A percentile compares a stretch with the other conserved stretches of the same genome.
phyloP scores from a whole-genome alignment of 179 eudicot genomes.

The Camellia oleifera region DNA sequence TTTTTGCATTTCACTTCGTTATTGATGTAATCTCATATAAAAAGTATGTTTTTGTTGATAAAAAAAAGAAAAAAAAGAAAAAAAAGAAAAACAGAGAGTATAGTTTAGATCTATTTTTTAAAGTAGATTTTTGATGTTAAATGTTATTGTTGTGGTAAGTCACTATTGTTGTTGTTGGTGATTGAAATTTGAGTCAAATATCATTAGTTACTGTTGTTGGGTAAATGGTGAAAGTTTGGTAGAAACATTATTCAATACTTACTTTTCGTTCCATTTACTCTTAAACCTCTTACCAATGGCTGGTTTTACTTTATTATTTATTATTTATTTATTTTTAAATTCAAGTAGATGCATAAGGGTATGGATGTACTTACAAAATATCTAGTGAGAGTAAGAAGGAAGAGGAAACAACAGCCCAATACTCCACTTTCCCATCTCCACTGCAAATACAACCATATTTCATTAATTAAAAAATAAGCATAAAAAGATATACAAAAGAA shows the following conservation, averaged over 20 bases:
- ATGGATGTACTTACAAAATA: conserved; percentile 53
- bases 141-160: no score
- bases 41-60: no score
- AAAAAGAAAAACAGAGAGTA: no score
- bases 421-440: conserved; percentile 97
- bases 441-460: conserved; percentile 35
- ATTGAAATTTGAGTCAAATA: background rate
- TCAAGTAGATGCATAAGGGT: background rate
- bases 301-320: background rate
- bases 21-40: no score
- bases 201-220: background rate
- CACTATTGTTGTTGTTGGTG: background rate
- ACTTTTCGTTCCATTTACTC: background rate
- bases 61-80: no score
- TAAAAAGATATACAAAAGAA: no score
- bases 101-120: no score
- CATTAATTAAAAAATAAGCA: background rate
- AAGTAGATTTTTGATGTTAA: no score
- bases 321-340: background rate
- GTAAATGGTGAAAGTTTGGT: background rate
- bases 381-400: conserved; percentile 63
- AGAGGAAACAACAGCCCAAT: conserved; percentile 73
- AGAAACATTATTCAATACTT: no score
- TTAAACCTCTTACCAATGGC: background rate
- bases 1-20: no score